Evolutionary conservation across 192 early-diverging fungal genomes (phyloP), one percentile per base, ranked within the genome.

Genomic region (Coemansia sp.): DNA sequence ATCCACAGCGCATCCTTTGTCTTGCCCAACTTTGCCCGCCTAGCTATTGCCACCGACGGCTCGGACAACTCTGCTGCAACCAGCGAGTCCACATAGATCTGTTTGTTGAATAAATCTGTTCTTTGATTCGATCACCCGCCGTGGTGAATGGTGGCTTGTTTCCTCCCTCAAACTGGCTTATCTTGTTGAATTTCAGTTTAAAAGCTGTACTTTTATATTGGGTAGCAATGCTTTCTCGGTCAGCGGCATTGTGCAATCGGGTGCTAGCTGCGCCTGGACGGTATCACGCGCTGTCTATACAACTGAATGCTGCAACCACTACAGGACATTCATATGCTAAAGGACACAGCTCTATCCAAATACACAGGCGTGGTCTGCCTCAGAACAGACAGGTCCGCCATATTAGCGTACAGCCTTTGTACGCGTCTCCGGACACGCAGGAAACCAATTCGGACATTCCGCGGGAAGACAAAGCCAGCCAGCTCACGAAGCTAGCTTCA

Each of bases 1-100:
- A 86, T 99, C 42, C 97, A 99, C 84, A 75, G 83, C 63, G 94
- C 93, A 7, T 84, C 93, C 57, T 98, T 99, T 83, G 82, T 92
- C 46, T 83, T 98, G 40, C 97, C 97, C 46, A 88, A 91, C 77
- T 99, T 99, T 74, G 88, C 94, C 55, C 91, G 76, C 46, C 53
- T 44, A 51, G 76, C 76, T 5, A 52, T 79, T 46, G 25, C 61
- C 26, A 18, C 61, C 31, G 55, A 56, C 36, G 40, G 40, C 10
- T 42, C 40, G 11, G 40, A n/a, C 4, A 42, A 12, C 40, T 38
- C n/a, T 38, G 55, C 55, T 56, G 17, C 31, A 17, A 20, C 24
- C 11, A 9, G 40, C 40, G 40, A 42, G 15, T 42, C 40, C 4
- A 14, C 40, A 15, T 42, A 42, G 40, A 42, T 42, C 4, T 42